phyloP scores from a whole-genome alignment of 2,329 filamentous ascomycete genomes.

The Sclerotinia subarctica region DNA sequence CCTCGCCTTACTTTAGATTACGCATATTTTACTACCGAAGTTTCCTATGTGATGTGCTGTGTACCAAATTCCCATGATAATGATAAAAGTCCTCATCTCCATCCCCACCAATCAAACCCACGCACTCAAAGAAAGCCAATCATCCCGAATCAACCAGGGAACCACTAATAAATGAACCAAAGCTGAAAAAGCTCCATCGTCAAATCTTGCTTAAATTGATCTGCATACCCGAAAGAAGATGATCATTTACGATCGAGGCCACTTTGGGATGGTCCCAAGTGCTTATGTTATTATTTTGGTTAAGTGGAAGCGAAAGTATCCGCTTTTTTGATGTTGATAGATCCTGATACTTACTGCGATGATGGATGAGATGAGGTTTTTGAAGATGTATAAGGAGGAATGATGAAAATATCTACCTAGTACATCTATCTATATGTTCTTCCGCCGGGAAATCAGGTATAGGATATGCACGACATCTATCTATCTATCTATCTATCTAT shows the following conservation, averaged over 20 bases:
- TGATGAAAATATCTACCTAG: background rate
- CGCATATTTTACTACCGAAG: background rate
- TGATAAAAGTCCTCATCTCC: background rate
- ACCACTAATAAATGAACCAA: background rate
- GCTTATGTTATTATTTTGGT: background rate
- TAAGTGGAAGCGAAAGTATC: background rate
- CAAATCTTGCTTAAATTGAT: constrained; percentile 6
- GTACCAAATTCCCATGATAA: background rate
- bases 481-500: too few species aligned
- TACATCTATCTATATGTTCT: background rate
- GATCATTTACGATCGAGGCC: background rate
- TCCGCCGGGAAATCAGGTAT: background rate
- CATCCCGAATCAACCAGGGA: background rate
- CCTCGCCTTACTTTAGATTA: too few species aligned
- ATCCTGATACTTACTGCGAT: too few species aligned
- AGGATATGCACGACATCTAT: too few species aligned
- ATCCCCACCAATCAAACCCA: background rate
- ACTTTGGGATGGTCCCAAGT: background rate
- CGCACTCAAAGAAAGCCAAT: background rate
- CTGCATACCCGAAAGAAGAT: background rate
- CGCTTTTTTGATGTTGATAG: background rate
- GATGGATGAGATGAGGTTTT: background rate
- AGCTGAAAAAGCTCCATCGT: constrained; percentile 11
- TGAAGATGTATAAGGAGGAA: background rate
- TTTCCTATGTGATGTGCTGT: background rate